These are phyloP conservation scores for Paraconiothyrium sp. DNA, from an alignment of 2,329 filamentous ascomycete species.

Conservation along the genomic window DNA sequence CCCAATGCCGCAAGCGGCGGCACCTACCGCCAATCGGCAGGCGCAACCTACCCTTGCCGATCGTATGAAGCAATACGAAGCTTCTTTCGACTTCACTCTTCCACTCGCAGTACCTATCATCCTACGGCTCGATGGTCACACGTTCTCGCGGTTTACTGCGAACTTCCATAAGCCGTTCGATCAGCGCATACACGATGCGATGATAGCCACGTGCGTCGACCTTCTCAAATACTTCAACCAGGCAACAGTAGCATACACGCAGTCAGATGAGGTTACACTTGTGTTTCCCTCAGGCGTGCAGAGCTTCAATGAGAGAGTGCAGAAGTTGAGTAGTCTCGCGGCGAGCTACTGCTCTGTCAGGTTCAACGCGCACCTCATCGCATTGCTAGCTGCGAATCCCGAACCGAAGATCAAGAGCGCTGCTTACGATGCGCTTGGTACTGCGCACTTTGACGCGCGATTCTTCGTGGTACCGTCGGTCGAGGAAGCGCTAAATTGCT, in stretches of 20 bases:
- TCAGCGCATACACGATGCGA: constrained; percentile 42
- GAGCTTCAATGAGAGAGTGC: constrained; percentile 39
- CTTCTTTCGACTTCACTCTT: constrained; percentile 34
- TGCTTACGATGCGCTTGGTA: constrained; percentile 26
- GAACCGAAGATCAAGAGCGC: constrained; percentile 31
- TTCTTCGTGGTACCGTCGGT: constrained; percentile 38
- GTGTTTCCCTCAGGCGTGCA: constrained; percentile 41
- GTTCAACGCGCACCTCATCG: constrained; percentile 36
- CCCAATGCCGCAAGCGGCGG: constrained; percentile 6
- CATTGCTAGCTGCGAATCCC: constrained; percentile 22
- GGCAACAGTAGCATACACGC: constrained; percentile 44
- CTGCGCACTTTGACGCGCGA: constrained; percentile 42
- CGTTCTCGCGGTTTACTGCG: constrained; percentile 42
- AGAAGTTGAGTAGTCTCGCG: constrained; percentile 41
- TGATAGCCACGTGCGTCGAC: constrained; percentile 36
- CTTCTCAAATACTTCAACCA: constrained; percentile 39
- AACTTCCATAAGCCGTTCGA: constrained; percentile 43
- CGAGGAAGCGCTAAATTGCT: constrained; percentile 40
- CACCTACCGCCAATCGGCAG: neutral
- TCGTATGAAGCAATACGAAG: constrained; percentile 47
- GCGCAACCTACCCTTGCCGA: constrained; percentile 29
- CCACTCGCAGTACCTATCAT: constrained; percentile 32
- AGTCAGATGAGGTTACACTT: constrained; percentile 46
- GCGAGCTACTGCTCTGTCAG: constrained; percentile 40
- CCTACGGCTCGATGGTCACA: constrained; percentile 43